Evolutionary conservation across 495 filamentous ascomycete species (phyloP).

Genomic region (Xylaria curta): DNA sequence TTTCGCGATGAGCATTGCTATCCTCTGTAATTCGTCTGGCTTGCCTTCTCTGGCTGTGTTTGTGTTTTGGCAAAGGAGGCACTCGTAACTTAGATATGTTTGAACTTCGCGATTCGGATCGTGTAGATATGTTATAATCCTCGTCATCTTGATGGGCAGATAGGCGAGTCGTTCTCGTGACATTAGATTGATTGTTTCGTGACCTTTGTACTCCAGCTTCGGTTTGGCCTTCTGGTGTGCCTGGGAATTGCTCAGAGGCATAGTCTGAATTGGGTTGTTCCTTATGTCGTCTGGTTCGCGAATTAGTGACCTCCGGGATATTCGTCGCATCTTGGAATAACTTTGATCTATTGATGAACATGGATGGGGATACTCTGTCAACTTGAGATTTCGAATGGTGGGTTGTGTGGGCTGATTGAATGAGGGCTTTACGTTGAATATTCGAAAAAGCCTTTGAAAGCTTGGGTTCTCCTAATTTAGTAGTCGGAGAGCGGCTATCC

Average conservation of each 20-base stretch:
- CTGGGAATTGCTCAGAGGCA: not conserved
- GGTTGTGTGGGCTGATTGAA: conserved; percentile 21
- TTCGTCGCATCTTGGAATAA: not conserved
- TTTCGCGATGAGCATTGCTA: conserved; percentile 21
- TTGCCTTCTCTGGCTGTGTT: not conserved
- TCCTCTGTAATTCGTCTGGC: conserved; percentile 26
- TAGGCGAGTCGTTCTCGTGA: not conserved
- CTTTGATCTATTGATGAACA: not conserved
- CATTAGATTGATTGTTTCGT: not conserved
- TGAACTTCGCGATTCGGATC: conserved; percentile 34
- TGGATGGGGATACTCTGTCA: not conserved
- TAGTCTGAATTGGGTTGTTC: not conserved
- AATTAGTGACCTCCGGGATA: not conserved
- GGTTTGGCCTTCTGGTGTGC: not conserved
- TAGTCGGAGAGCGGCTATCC: not conserved
- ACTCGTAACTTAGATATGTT: conserved; percentile 35
- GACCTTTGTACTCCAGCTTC: not conserved
- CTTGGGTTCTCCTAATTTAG: conserved; percentile 11
- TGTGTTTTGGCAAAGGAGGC: conserved; percentile 1
- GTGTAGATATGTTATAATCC: conserved; percentile 16
- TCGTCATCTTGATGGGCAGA: not conserved
- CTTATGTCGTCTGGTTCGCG: not conserved
- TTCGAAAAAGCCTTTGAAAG: conserved; percentile 34
- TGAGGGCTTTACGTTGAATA: conserved; percentile 35
- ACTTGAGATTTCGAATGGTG: not conserved